These are phyloP conservation scores for Hypericum perforatum DNA, from an alignment of 345 rosid genomes.

Conservation along the genomic window DNA sequence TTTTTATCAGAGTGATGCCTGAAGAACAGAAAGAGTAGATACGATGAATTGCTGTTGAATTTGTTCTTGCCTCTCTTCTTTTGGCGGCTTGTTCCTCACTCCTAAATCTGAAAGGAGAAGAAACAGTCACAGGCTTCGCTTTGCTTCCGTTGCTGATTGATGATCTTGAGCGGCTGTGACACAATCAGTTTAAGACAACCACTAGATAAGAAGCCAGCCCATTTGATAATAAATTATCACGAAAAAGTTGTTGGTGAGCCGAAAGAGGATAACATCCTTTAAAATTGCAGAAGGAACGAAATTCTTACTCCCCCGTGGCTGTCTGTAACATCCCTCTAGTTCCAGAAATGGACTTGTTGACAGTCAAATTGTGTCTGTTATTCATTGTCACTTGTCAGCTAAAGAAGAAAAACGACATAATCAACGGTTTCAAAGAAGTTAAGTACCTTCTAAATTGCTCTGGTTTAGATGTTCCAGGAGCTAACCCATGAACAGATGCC, in stretches of 20 bases:
- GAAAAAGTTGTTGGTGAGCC: neutral
- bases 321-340: slow-evolving; percentile 21
- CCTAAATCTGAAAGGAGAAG: slow-evolving; percentile 61
- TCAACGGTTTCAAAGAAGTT: too few relatives aligned
- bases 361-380: slow-evolving; percentile 27
- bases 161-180: slow-evolving; percentile 34
- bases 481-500: slow-evolving; percentile 30
- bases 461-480: too few relatives aligned
- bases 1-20: neutral
- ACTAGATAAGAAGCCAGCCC: neutral
- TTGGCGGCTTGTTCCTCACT: slow-evolving; percentile 76
- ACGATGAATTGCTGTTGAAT: neutral
- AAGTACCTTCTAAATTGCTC: too few relatives aligned
- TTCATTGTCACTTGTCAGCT: neutral
- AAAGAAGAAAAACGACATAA: neutral
- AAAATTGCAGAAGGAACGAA: too few relatives aligned
- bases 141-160: slow-evolving; percentile 31
- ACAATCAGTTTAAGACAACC: slow-evolving; percentile 5
- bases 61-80: slow-evolving; percentile 62
- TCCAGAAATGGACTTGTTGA: slow-evolving; percentile 32
- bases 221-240: neutral
- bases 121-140: slow-evolving; percentile 26
- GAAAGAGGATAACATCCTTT: too few relatives aligned
- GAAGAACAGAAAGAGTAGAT: neutral
- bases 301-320: slow-evolving; percentile 26